Percentiles rank a stretch among this genome's conserved stretches.
These are phyloP conservation scores for Kodamaea fungicola DNA, from an alignment of 1,139 yeast species.

Conservation along the genomic window DNA sequence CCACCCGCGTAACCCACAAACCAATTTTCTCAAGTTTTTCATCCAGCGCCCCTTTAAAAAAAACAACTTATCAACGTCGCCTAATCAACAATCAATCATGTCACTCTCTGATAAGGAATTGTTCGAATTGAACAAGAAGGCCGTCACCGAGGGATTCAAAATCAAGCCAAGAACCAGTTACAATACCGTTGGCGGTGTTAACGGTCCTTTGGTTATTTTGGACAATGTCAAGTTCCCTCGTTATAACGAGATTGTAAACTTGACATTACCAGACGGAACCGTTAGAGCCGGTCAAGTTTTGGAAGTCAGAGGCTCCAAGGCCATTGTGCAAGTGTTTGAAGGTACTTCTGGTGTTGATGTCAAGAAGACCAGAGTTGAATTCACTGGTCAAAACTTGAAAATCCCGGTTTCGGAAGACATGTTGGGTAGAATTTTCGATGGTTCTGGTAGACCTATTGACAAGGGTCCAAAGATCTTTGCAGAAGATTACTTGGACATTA, in stretches of 20 bases:
- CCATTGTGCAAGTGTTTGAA: conserved; percentile 97
- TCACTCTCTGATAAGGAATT: conserved; percentile 50
- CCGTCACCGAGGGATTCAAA: conserved; percentile 87
- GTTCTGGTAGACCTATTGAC: conserved; percentile 98
- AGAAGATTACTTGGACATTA: conserved; percentile 95
- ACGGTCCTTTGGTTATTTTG: conserved; percentile 94
- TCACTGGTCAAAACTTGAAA: conserved; percentile 90
- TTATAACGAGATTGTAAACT: conserved; percentile 91
- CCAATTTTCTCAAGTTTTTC: conserved; percentile 1
- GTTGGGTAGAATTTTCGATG: conserved; percentile 97
- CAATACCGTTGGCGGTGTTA: conserved; percentile 96
- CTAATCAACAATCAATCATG: conserved; percentile 11
- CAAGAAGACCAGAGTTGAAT: conserved; percentile 93
- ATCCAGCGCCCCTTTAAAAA: conserved; percentile 5
- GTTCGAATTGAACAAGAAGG: conserved; percentile 81
- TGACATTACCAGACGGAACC: conserved; percentile 94
- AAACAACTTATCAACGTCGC: conserved; percentile 5
- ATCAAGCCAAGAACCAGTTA: conserved; percentile 87
- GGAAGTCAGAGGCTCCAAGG: conserved; percentile 95
- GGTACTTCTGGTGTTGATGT: conserved; percentile 98
- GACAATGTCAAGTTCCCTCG: conserved; percentile 97
- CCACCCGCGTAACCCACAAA: background rate
- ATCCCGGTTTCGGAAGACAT: conserved; percentile 96
- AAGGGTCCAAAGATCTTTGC: conserved; percentile 98
- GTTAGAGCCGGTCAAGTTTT: conserved; percentile 95